Conservation (phyloP, 2,329 filamentous ascomycete species). For the Trichoderma oligosporum region DNA sequence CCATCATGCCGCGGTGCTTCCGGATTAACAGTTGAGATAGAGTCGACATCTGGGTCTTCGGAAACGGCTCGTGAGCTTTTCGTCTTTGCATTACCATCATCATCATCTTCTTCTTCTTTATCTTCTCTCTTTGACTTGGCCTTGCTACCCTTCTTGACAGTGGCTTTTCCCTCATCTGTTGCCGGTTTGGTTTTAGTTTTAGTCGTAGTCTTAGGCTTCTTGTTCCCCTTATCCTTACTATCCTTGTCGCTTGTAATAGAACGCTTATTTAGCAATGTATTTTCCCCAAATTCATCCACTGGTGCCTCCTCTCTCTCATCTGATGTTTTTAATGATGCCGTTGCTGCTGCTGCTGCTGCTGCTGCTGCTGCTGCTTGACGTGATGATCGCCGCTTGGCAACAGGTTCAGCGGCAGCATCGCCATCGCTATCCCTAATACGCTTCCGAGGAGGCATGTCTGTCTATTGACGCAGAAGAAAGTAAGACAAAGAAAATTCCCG, state of each 20-base stretch:
- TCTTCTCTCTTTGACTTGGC: not conserved
- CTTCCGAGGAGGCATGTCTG: conserved; percentile 25
- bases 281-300: not conserved
- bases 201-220: not conserved
- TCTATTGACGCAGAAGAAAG: not conserved
- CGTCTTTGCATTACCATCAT: not conserved
- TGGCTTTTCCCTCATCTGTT: conserved; percentile 1
- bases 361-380: conserved; percentile 25
- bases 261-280: not conserved
- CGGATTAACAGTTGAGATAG: conserved; percentile 37
- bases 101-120: not conserved
- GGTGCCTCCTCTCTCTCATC: not conserved
- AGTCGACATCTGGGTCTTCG: conserved; percentile 31
- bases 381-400: conserved; percentile 29
- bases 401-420: conserved; percentile 23
- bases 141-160: not conserved
- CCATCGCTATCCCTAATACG: conserved; percentile 19
- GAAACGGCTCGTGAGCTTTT: conserved; percentile 23
- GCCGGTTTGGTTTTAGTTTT: not conserved
- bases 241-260: not conserved
- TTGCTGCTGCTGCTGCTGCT: conserved; percentile 19
- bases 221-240: not conserved
- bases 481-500: not conserved
- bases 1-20: conserved; percentile 40
- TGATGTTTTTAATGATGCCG: not conserved